Conservation (phyloP, 1,284 basidiomycete genomes). For the Anthracocystis walkeri region DNA sequence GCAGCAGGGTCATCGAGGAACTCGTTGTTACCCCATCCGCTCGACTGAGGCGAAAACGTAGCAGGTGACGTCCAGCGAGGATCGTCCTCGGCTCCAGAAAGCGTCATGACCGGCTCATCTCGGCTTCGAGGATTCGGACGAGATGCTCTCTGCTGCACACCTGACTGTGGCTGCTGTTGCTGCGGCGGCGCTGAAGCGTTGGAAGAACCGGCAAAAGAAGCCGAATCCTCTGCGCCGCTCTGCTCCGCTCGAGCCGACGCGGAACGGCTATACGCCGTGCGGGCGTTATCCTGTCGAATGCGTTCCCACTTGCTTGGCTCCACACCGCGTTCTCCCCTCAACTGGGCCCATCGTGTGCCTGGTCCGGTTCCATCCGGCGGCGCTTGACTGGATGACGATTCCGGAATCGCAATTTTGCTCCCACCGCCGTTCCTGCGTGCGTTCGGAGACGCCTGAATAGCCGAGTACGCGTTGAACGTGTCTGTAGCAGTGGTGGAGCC, state of each 20-base stretch:
- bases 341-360: slow-evolving; percentile 48
- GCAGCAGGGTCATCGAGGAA: slow-evolving; percentile 39
- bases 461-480: slow-evolving; percentile 24
- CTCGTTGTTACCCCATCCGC: slow-evolving; percentile 42
- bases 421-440: neutral
- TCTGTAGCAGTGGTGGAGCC: neutral
- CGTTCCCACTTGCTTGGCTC: slow-evolving; percentile 57
- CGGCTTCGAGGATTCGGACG: slow-evolving; percentile 10
- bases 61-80: slow-evolving; percentile 45
- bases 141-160: no score
- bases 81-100: slow-evolving; percentile 37
- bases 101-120: slow-evolving; percentile 43
- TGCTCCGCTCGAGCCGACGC: slow-evolving; percentile 12
- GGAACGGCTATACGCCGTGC: slow-evolving; percentile 36
- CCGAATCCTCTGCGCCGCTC: slow-evolving; percentile 11
- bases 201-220: slow-evolving; percentile 1
- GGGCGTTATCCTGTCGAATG: slow-evolving; percentile 56
- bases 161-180: slow-evolving; percentile 13
- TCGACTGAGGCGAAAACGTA: slow-evolving; percentile 29
- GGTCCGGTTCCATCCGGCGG: slow-evolving; percentile 34
- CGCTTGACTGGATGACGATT: neutral
- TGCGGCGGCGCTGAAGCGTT: neutral
- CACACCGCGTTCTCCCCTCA: slow-evolving; percentile 43
- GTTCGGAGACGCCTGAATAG: slow-evolving; percentile 9
- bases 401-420: neutral